Base-by-base conservation (phyloP, 805 yeast genomes). In the Ogataea salicorniae region DNA sequence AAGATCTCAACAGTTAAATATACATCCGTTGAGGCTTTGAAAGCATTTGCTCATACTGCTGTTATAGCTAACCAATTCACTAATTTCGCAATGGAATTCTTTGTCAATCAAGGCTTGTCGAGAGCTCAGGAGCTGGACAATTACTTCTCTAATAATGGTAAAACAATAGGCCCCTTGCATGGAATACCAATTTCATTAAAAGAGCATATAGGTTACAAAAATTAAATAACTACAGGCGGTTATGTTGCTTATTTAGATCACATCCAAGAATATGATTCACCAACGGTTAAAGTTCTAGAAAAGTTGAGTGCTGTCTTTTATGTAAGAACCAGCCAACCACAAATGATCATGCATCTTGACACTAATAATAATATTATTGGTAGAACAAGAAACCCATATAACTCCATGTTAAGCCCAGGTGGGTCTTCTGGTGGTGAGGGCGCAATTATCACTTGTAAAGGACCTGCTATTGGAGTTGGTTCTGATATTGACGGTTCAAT, bases 361-460 rank as follows among this genome's bases (percentile, higher is more conserved):
- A 76, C 86, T 22, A 68, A 71, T 58, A 81, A 81, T 62, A 78
- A 79, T 65, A 71, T 83, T 57, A 73, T 70, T 39, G 87, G 87
- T 6, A 69, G 79, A 52, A 72, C 85, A 6, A 69, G 76, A 59
- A 83, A 83, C 59, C 78, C 86, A 1, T 65, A 69, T 63, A 83
- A 83, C 54, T 69, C 81, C 35, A 64, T 72, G 22, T 68, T 81
- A 49, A 76, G 84, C 17, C 73, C 84, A 3, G 88, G 89, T 53
- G 89, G 89, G n/a, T 79, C 85, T 1, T 79, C 86, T 4, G 83
- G 85, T 36, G 89, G 89, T 50, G 89, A 83, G 62, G 86, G 87
- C 52, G 80, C 84, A 0, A 61, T 79, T 50, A 76, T 81, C 44
- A 79, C 77, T 2, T 72, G 78, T 61, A 76, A 73, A 45, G 87